Base-by-base conservation (phyloP, 2,329 filamentous ascomycete species). In the Cladosporium oxysporum region DNA sequence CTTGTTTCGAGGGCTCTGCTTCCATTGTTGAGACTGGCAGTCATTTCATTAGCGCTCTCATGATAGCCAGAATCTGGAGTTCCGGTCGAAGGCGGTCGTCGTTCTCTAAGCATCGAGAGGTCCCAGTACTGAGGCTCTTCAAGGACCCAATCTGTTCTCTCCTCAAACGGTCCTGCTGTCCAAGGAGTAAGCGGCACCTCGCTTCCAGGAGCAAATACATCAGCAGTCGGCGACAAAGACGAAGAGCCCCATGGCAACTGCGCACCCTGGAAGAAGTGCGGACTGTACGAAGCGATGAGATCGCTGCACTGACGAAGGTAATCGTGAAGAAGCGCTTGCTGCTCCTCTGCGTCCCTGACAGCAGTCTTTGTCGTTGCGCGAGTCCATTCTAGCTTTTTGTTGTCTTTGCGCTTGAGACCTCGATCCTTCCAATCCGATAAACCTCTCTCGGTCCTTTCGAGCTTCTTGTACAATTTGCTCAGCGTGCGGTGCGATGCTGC, bases 351-450 rank as follows among this genome's bases (percentile, higher is more conserved):
- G 11, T 70, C 67, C 21, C 58, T 61, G 23, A 75, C 69, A 7
- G 64, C 67, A 21, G 66, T 62, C 57, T 69, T 72, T 14, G 72
- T 66, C 41, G 73, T 52, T 26, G 68, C 63, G 14, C 70, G 69
- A 41, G 69, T 65, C 67, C 72, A 75, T 60, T 75, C 71, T 60
- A 71, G 66, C 57, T 71, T 73, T 67, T 75, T 76, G 66, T 71
- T 71, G 58, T 71, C 69, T 47, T 69, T 69, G 49, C 74, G 67
- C 3, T 68, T 69, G 26, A 74, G 68, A 63, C 61, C 61, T 31
- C 50, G 35, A 18, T 63, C 35, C 35, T 63, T 55, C 50, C 61
- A 63, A 16, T 29, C 50, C 14, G 61, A 31, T 14, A 63, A 26
- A 3, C 23, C 35, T 26, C 58, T 61, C 55, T 76, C 72, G 41